Evolutionary conservation across 2,329 filamentous ascomycete genomes (phyloP).

Genomic region (Phialophora chinensis): DNA sequence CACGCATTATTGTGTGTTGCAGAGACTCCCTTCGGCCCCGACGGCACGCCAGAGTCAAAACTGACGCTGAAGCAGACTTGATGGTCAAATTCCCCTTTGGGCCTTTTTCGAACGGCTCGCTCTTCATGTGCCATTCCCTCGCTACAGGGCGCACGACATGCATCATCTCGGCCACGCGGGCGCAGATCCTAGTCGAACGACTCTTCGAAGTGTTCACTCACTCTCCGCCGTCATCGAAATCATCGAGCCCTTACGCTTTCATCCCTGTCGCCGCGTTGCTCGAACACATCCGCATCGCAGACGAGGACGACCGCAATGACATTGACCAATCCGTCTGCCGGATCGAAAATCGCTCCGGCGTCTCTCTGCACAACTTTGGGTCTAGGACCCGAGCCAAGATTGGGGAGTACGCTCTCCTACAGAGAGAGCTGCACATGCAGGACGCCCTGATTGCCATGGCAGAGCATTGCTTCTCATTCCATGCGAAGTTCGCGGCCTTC

Average conservation of each 20-base stretch:
- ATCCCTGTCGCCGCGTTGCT: constrained; percentile 1
- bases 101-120: constrained; percentile 17
- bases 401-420: constrained; percentile 14
- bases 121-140: constrained; percentile 11
- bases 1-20: neutral
- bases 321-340: constrained; percentile 18
- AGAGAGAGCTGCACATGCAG: constrained; percentile 20
- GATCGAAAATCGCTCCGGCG: constrained; percentile 16
- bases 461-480: constrained; percentile 17
- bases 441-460: constrained; percentile 20
- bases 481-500: neutral
- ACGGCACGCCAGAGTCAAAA: neutral
- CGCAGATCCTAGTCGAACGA: constrained; percentile 10
- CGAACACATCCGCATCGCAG: constrained; percentile 4
- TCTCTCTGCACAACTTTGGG: constrained; percentile 18
- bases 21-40: neutral
- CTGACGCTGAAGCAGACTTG: constrained; percentile 6
- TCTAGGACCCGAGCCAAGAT: constrained; percentile 17
- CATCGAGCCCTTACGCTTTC: neutral
- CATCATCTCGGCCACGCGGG: constrained; percentile 6
- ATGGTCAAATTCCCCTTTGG: constrained; percentile 20
- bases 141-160: neutral
- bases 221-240: neutral
- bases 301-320: constrained; percentile 13
- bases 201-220: constrained; percentile 7